Base-by-base conservation (phyloP, 1,139 yeast species). In the Blastobotrys arbuscula region DNA sequence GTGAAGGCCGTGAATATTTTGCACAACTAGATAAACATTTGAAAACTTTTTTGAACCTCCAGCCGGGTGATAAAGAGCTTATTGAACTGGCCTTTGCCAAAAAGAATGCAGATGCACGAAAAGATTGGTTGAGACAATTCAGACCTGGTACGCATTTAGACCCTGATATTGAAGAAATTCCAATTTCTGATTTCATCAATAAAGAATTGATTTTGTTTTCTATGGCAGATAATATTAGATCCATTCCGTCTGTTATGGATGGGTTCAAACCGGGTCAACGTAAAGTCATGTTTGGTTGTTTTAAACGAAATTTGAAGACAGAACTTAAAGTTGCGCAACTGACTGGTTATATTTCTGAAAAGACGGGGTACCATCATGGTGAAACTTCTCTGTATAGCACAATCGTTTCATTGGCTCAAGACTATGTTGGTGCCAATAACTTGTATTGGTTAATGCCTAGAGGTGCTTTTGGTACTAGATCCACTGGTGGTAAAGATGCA, bases 251-350 rank as follows among this genome's bases (percentile, higher is more conserved):
- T 4, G 86, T 89, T 1, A 71, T 92, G 61, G 99, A 94, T 71
- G 99, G 99, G 1, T 80, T 92, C 57, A 94, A 94, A 65, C 99
- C 98, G 0, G 96, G 96, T 55, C 99, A 94, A 68, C 80, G 99
- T 62, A 94, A 94, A 63, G 95, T 92, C 39, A 70, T 94, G 56
- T 92, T 72, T 66, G 96, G 95, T 49, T 84, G 92, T 62, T 86
- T 90, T 67, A 86, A 86, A 65, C 81, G 89, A 66, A 88, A 88
- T 59, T 72, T 88, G 57, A 78, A 70, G 48, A 72, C 75, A 39
- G 97, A 92, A 69, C 81, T 88, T 59, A 90, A 90, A 63, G 97
- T 94, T 38, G 88, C 94, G 8, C 95, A 86, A 64, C 76, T 94
- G 56, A 94, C 87, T 21, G 97, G 97, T 61, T 87, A 86, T 61